These are phyloP conservation scores for Adansonia grandidieri DNA, from an alignment of 441 rosid genomes.

Conservation along the genomic window DNA sequence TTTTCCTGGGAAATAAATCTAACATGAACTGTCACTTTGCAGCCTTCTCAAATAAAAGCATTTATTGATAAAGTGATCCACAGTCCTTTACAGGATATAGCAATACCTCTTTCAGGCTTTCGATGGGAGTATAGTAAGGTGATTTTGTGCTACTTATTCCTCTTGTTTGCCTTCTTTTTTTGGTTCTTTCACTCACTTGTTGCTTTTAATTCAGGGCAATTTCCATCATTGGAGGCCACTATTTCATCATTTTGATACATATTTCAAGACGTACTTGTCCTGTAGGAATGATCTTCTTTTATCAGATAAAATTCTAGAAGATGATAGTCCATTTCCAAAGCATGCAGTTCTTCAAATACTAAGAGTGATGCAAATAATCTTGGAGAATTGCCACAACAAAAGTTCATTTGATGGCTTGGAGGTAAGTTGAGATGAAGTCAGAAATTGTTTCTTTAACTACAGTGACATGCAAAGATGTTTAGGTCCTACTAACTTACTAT, in stretches of 20 bases:
- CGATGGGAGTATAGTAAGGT: constrained; percentile 97
- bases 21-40: constrained; percentile 37
- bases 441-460: neutral
- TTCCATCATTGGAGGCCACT: constrained; percentile 99
- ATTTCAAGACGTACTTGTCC: constrained; percentile 82
- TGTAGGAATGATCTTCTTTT: constrained; percentile 82
- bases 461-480: constrained; percentile 8
- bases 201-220: constrained; percentile 73
- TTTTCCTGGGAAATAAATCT: constrained; percentile 24
- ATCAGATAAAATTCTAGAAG: constrained; percentile 72
- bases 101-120: constrained; percentile 96
- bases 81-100: constrained; percentile 95
- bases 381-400: constrained; percentile 94
- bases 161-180: constrained; percentile 7
- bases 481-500: neutral
- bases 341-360: constrained; percentile 82
- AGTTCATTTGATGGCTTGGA: constrained; percentile 93
- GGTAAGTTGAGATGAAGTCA: constrained; percentile 51
- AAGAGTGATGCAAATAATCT: constrained; percentile 85
- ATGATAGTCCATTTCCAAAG: constrained; percentile 81
- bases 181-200: constrained; percentile 35
- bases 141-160: constrained; percentile 23
- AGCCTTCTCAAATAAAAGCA: constrained; percentile 91
- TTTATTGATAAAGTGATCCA: constrained; percentile 95
- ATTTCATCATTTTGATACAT: constrained; percentile 91